Evolutionary conservation across 2,329 filamentous ascomycete species (phyloP).

Genomic region (Colletotrichum theobromicola): DNA sequence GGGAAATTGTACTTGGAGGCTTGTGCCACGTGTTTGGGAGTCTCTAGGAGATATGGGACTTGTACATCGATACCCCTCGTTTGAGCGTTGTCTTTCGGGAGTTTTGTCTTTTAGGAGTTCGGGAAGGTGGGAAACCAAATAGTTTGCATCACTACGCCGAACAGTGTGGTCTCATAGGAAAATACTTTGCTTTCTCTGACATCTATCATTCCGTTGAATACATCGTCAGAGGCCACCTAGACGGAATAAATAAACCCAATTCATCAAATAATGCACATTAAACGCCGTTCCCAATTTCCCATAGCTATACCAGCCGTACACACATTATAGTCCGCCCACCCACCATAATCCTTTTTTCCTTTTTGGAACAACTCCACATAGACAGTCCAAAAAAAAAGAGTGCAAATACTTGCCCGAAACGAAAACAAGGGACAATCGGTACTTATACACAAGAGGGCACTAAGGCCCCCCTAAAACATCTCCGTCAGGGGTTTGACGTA

Average conservation of each 20-base stretch:
- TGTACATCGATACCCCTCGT: not conserved
- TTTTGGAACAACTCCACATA: not conserved
- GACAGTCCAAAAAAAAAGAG: not conserved
- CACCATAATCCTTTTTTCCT: not conserved
- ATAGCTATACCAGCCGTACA: not conserved
- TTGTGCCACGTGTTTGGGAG: not conserved
- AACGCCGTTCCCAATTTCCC: not conserved
- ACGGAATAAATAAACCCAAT: not conserved
- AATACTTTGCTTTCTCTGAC: not conserved
- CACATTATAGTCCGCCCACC: not conserved
- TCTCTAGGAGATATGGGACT: not conserved
- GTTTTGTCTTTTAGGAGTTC: not conserved
- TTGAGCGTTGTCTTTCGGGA: not conserved
- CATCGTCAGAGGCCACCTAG: not conserved
- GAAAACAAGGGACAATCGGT: not conserved
- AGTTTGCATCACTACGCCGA: not conserved
- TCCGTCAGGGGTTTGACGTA: slow-evolving; percentile 7
- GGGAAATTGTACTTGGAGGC: not conserved
- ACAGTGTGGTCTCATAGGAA: not conserved
- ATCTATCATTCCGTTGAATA: not conserved
- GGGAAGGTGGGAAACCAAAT: not conserved
- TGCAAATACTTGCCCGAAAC: not conserved
- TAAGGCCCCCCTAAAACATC: not conserved
- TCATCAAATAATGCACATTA: not conserved
- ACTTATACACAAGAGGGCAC: not conserved